Base-by-base conservation (phyloP, 805 yeast genomes). In the Grigorovia jiainica region DNA sequence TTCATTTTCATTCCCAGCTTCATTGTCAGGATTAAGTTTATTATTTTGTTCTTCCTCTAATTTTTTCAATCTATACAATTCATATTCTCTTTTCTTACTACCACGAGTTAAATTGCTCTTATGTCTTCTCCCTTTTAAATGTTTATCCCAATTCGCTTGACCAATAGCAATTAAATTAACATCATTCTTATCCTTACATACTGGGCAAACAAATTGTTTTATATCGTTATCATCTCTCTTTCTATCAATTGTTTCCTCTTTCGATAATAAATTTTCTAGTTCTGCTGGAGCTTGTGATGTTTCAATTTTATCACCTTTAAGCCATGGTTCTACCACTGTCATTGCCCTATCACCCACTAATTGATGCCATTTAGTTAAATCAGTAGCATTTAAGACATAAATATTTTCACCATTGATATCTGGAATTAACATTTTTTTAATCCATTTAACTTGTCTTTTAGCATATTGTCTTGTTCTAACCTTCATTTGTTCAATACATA, bases 391-490 rank as follows among this genome's bases (percentile, higher is more conserved):
- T 5, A 89, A 60, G 0, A 87, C 53, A 46, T 74, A 84, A 5
- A 85, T 55, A 6, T 36, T 29, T 32, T 75, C 71, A 0, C 85
- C 85, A 39, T 78, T 68, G 25, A 71, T 57, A 58, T 81, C 87
- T 0, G 78, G 75, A 0, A 79, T 70, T 11, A 92, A 61, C 44
- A 78, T 67, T 49, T 82, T 84, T 38, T 73, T 71, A 47, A 92
- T 87, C 97, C 97, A 92, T 57, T 87, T 87, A 10, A 87, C 78
- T 57, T 92, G 98, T 47, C 74, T 73, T 47, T 79, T 80, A 1
- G 97, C 95, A 60, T 92, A 92, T 53, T 81, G 83, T 42, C 95
- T 65, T 0, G 98, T 92, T 34, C 82, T 69, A 0, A 76, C 63
- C 57, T 90, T 89, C 97, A 92, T 92, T 27, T 76, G 68, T 10